Base-by-base conservation (phyloP, 192 early-diverging fungal genomes). In the Backusella psychrophila region DNA sequence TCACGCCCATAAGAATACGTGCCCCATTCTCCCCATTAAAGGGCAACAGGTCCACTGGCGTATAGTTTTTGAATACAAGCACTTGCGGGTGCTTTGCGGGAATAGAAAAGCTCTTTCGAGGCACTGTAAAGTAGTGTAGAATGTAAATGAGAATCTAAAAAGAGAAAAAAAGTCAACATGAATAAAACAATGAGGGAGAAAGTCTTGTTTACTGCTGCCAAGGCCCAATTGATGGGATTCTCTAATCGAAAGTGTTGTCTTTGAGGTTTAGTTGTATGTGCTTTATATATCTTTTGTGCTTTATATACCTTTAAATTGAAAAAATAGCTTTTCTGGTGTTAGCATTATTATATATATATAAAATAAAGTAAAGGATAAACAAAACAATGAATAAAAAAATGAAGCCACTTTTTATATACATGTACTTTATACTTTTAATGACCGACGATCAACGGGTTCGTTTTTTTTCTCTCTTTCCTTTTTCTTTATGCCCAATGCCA, bases 1-100 rank as follows among this genome's bases (percentile, higher is more conserved):
- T 89, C 26, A 99, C 91, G 5, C 87, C 94, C 78, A 98, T 89
- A 44, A 92, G 90, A 74, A 99, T 93, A 14, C 85, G 80, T 12
- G 87, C 88, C n/a, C 86, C 83, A 39, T 81, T 77, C 75, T 86
- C 84, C 19, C 97, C 97, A 72, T 95, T 88, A 79, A 89, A 95
- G 36, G 87, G 87, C 2, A 84, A 69, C 17, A 98, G 84, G 72
- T 96, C 92, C 59, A 85, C 84, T 12, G 94, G 94, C 3, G 94
- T 96, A 76, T 91, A 98, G 72, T 93, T 84, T 69, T 86, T 83
- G 42, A 94, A 86, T 29, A 92, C 88, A 26, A 91, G 80, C 0
- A 89, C 81, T 14, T 89, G 87, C 41, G 89, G 83, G 49, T 85
- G 86, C 33, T 78, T 83, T 1, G 83, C 69, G n/a, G 73, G 35